Base-by-base conservation (phyloP, 2,329 filamentous ascomycete genomes). In the Microdochium trichocladiopsis region DNA sequence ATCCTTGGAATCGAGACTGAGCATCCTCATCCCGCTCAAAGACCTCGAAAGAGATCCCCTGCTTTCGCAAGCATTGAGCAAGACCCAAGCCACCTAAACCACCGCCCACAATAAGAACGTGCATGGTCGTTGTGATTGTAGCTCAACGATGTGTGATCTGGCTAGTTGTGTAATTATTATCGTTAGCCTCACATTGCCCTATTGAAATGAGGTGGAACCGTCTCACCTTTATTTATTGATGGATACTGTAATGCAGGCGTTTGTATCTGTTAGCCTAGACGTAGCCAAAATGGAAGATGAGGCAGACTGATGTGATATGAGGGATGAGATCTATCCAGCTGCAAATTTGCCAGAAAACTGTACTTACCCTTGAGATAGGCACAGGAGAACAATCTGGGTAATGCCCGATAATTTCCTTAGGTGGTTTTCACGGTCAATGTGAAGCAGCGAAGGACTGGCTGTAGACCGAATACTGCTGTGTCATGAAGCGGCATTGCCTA, bases 41-140 rank as follows among this genome's bases (percentile, higher is more conserved):
- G 22, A 58, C 52, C 31, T 58, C 52, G 21, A 53, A 60, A 1
- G 57, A 53, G 22, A 60, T 51, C 8, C 50, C 45, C 22, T 59
- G 53, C 33, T 56, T 59, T 16, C 57, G 55, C 43, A 60, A 49
- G 11, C 47, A 52, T 49, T 60, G 58, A 3, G 58, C 58, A 6
- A 60, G 47, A 22, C 51, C 51, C 23, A 60, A 56, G 12, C 57
- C 58, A 3, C 58, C 55, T 4, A 60, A 47, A 16, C 57, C 58
- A 11, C 51, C 57, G 11, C 58, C 57, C 4, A 56, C 36, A 24
- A 60, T 59, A 1, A 60, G 33, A 12, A 60, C 50, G 16, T 37
- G 51, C 50, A 48, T 47, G 18, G 8, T 8, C n/a, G 37, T n/a
- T 45, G 37, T 33, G 8, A 14, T 33, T n/a, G n/a, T n/a, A n/a